A percentile compares a stretch with the other conserved stretches of the same genome.
phyloP scores from a whole-genome alignment of 2,329 filamentous ascomycete genomes.

The Penicillium sp. region DNA sequence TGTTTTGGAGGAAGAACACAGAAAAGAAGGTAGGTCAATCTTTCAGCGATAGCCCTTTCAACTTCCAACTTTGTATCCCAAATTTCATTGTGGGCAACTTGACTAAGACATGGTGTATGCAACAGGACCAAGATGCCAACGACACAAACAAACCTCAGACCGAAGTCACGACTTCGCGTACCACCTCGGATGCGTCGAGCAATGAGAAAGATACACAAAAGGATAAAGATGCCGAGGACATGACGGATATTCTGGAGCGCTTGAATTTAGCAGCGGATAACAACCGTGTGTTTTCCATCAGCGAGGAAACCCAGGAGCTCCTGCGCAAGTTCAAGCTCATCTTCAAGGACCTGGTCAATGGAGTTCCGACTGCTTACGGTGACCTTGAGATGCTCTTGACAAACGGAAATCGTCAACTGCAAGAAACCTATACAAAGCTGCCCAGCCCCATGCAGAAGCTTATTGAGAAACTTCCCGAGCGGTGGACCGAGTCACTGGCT shows the following conservation, averaged over 20 bases:
- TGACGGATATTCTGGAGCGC: conserved; percentile 73
- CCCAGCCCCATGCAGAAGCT: conserved; percentile 79
- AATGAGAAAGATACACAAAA: conserved; percentile 43
- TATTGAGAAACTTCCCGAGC: conserved; percentile 76
- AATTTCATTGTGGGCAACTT: not conserved
- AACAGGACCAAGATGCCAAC: conserved; percentile 9
- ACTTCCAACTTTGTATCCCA: not conserved
- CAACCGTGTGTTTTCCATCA: conserved; percentile 79
- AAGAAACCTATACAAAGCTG: conserved; percentile 63
- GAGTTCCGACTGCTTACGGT: conserved; percentile 86
- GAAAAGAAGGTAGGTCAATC: conserved; percentile 29
- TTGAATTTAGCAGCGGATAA: conserved; percentile 80
- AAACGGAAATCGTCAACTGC: conserved; percentile 60
- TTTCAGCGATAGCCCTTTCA: not conserved
- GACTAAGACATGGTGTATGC: not conserved
- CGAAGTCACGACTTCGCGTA: conserved; percentile 4
- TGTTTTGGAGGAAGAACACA: conserved; percentile 39
- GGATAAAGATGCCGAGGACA: conserved; percentile 67
- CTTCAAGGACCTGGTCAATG: conserved; percentile 87
- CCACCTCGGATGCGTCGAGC: conserved; percentile 25
- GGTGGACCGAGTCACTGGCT: conserved; percentile 69
- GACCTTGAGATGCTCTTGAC: conserved; percentile 72
- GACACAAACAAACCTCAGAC: conserved; percentile 3
- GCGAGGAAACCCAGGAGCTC: conserved; percentile 77
- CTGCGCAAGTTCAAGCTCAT: conserved; percentile 81